Percentiles rank a stretch among this genome's conserved stretches.
These are phyloP conservation scores for Pulveroboletus frians DNA, from an alignment of 768 basidiomycete species.

Conservation along the genomic window DNA sequence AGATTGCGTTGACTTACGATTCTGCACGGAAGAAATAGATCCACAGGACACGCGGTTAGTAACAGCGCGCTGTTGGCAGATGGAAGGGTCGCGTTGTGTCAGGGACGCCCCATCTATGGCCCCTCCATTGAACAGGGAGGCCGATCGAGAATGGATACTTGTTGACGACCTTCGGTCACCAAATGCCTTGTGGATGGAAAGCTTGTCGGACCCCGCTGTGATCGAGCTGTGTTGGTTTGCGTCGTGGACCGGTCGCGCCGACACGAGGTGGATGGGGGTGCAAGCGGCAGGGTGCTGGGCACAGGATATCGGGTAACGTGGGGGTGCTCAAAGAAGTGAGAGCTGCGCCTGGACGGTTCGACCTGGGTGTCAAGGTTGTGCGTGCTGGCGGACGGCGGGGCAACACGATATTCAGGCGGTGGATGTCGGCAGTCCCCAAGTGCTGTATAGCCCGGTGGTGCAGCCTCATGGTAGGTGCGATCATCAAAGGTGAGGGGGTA, in stretches of 20 bases:
- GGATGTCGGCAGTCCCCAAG: conserved; percentile 12
- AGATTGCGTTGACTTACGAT: background rate
- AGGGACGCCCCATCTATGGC: conserved; percentile 1
- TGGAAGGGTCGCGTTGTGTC: background rate
- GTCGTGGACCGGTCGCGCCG: conserved; percentile 4
- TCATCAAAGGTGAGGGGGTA: conserved; percentile 9
- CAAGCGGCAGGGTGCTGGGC: conserved; percentile 17
- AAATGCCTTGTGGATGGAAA: conserved; percentile 3
- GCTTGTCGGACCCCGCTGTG: conserved; percentile 9
- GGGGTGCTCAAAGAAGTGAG: conserved; percentile 26
- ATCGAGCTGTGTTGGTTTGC: conserved; percentile 5
- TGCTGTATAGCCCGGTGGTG: conserved; percentile 13
- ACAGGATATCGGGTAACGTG: conserved; percentile 27
- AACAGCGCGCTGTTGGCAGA: background rate
- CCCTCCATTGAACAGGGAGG: conserved; percentile 4
- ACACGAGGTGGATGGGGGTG: conserved; percentile 1
- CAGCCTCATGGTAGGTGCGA: conserved; percentile 1
- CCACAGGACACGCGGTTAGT: background rate
- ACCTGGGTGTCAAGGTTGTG: conserved; percentile 10
- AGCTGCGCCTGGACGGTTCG: conserved; percentile 8
- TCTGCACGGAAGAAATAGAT: background rate
- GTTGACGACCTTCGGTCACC: conserved; percentile 10
- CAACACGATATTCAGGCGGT: conserved; percentile 11
- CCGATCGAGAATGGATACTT: conserved; percentile 10
- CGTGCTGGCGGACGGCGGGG: conserved; percentile 7